Evolutionary conservation across 768 basidiomycete genomes (phyloP), one percentile per base, ranked within the genome.

Genomic region (Chlorophyllum brunneum): DNA sequence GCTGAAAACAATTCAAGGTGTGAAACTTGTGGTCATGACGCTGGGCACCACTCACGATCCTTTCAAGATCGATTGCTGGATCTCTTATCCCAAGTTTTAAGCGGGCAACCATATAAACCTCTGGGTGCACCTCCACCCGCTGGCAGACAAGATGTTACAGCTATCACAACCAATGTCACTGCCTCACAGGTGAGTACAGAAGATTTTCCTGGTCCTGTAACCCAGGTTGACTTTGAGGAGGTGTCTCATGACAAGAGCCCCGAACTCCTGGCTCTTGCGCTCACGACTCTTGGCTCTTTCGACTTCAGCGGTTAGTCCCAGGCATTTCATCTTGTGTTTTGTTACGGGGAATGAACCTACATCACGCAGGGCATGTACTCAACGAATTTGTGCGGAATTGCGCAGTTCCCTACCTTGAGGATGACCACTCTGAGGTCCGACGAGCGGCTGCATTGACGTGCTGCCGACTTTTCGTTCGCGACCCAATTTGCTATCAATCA

Each of bases 381-480:
- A 95, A 95, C 68, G 97, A 98, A 66, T 97, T 98, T 64, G 92
- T 98, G 34, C 89, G 94, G 37, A 85, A 76, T 54, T 90, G 90
- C 55, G 94, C 94, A 1, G 69, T 98, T 20, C 94, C 93, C 0
- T 98, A 95, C 65, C 78, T 98, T 30, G 95, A 98, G 61, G 86
- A 97, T 60, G 97, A 98, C 62, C 82, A 86, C 59, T 64, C 87
- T 1, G 92, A 94, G 51, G 87, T 98, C 2, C 79, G 97, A 13
- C 80, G 86, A 26, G 91, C 92, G 5, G 93, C 95, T 9, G 97
- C 95, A 3, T 65, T 90, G 40, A 94, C 95, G 1, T 98, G 94
- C 64, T 97, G 94, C 61, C 81, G 81, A 40, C 78, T 98, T 11
- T 95, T 98, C 63, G 85, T 94, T 54, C 84, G 86, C 51, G 97